Conservation (phyloP, 192 early-diverging fungal genomes). For the Chytriomyces sp. region DNA sequence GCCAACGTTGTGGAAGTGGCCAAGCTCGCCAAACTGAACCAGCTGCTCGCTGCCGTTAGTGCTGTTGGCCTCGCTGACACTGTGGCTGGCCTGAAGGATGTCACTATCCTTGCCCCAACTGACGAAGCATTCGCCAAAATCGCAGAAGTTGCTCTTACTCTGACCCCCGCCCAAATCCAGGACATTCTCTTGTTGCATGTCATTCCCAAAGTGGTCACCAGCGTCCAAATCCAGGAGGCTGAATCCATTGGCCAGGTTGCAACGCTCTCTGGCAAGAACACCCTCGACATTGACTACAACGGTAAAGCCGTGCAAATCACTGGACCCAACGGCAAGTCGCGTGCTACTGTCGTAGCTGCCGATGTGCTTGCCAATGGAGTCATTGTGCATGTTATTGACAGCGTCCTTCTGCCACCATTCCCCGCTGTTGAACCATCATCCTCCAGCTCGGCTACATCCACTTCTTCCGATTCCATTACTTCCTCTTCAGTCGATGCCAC, state of each 20-base stretch:
- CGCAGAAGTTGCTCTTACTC: conserved; percentile 28
- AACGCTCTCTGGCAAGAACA: not conserved
- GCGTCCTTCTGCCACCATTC: conserved; percentile 46
- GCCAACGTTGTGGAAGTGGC: conserved; percentile 30
- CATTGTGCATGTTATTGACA: conserved; percentile 58
- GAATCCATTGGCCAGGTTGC: not conserved
- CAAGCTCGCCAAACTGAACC: conserved; percentile 29
- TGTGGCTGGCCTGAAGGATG: conserved; percentile 38
- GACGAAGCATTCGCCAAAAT: conserved; percentile 50
- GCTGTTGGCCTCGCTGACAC: conserved; percentile 34
- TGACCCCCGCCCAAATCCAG: conserved; percentile 35
- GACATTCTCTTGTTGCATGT: conserved; percentile 47
- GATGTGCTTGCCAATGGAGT: conserved; percentile 47
- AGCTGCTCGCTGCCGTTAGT: conserved; percentile 29
- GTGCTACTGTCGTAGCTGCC: conserved; percentile 46
- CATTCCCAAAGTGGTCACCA: conserved; percentile 37
- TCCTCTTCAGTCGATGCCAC: not conserved
- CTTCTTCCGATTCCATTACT: not conserved
- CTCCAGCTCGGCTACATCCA: not conserved
- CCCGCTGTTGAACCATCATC: not conserved
- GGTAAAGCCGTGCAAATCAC: conserved; percentile 35
- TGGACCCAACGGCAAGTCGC: conserved; percentile 40
- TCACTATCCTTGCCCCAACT: conserved; percentile 55
- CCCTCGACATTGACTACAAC: not conserved
- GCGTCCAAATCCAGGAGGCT: conserved; percentile 41